Conservation (phyloP, 306 rosid species). For the Acacia melanoxylon region DNA sequence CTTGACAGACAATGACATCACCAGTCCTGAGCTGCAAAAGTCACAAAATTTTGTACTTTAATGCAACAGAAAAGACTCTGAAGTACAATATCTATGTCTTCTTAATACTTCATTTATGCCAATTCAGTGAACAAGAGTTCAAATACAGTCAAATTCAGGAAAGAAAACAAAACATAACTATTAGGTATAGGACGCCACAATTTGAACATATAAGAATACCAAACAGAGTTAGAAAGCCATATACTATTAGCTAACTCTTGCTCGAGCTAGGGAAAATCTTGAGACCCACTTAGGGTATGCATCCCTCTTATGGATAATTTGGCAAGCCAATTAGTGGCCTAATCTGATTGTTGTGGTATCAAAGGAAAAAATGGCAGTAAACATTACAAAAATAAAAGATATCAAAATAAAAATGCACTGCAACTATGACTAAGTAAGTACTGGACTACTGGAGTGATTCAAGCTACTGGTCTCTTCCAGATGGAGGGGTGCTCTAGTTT, state of each 20-base stretch:
- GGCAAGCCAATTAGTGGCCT: neutral
- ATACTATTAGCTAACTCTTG: neutral
- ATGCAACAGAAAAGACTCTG: too few relatives aligned
- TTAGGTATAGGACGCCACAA: neutral
- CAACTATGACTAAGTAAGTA: too few relatives aligned
- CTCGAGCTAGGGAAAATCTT: neutral
- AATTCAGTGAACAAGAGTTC: neutral
- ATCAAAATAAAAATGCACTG: too few relatives aligned
- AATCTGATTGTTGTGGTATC: neutral
- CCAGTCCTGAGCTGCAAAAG: too few relatives aligned
- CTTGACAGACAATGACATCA: too few relatives aligned
- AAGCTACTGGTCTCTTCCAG: neutral
- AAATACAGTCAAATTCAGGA: neutral
- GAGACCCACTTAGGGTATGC: neutral
- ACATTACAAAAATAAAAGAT: too few relatives aligned
- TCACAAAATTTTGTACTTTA: too few relatives aligned
- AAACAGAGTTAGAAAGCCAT: neutral
- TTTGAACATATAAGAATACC: neutral
- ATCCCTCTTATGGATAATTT: neutral
- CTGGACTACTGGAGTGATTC: too few relatives aligned
- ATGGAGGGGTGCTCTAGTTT: neutral
- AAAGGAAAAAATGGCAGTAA: neutral
- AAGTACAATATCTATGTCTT: too few relatives aligned
- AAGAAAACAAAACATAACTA: neutral
- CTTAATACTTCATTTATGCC: neutral